Percentiles rank a stretch among this genome's conserved stretches.
phyloP scores from a whole-genome alignment of 176 grass and related monocot species.

The Juncus effusus region DNA sequence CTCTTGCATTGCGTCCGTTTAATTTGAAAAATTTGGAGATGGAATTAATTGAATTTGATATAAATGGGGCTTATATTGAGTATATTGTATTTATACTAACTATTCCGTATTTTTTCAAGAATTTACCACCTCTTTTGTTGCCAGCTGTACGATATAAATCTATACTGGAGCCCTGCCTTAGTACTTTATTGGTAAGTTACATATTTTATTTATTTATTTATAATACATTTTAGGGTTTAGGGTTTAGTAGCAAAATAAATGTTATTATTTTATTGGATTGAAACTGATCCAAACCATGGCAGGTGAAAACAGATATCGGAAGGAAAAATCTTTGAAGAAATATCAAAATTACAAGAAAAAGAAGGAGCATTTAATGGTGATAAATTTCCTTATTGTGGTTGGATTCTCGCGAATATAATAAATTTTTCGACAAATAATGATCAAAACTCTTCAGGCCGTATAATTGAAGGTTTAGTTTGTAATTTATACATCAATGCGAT shows the following conservation, averaged over 20 bases:
- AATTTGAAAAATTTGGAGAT: conserved; percentile 47
- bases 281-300: conserved; percentile 88
- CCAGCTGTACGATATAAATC: conserved; percentile 71
- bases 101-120: conserved; percentile 68
- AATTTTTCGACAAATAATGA: conserved; percentile 56
- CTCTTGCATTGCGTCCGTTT: conserved; percentile 74
- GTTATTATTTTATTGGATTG: conserved; percentile 14
- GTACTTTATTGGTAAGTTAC: conserved; percentile 71
- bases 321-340: conserved; percentile 81
- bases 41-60: conserved; percentile 29
- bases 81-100: conserved; percentile 71
- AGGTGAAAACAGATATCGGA: conserved; percentile 85
- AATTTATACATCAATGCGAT: conserved; percentile 61
- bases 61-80: conserved; percentile 44
- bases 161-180: conserved; percentile 61
- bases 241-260: conserved; percentile 9
- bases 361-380: conserved; percentile 28
- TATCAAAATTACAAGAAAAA: conserved; percentile 54
- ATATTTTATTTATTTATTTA: conserved; percentile 1
- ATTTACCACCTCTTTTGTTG: conserved; percentile 59
- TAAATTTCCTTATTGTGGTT: conserved; percentile 62
- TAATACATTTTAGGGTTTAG: conserved; percentile 9
- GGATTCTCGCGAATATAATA: conserved; percentile 88
- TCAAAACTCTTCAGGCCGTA: conserved; percentile 48
- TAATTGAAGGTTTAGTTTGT: conserved; percentile 64